A percentile compares a stretch with the other conserved stretches of the same genome.
These are phyloP conservation scores for Butyriboletus loyo DNA, from an alignment of 768 basidiomycete species.

Conservation along the genomic window DNA sequence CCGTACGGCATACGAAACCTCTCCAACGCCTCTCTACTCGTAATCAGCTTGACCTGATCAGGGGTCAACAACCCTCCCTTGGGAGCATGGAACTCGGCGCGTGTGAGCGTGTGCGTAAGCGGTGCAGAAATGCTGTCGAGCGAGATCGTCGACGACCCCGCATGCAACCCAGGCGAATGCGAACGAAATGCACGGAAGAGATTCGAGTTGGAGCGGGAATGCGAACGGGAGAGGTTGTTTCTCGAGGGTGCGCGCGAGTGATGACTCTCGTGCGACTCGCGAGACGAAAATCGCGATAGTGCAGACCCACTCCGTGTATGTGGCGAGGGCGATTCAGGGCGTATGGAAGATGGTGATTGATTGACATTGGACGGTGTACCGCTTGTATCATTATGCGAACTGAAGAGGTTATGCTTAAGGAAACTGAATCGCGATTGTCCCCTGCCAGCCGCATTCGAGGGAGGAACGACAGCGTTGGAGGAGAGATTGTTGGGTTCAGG, in stretches of 20 bases:
- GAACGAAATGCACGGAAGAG: constrained; percentile 39
- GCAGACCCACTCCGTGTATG: constrained; percentile 18
- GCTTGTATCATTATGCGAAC: constrained; percentile 23
- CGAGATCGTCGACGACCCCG: constrained; percentile 68
- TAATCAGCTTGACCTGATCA: constrained; percentile 64
- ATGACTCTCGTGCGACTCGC: constrained; percentile 20
- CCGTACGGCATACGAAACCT: constrained; percentile 78
- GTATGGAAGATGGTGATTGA: constrained; percentile 7
- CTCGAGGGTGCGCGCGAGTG: constrained; percentile 25
- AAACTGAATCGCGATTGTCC: constrained; percentile 48
- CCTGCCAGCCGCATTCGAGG: not conserved
- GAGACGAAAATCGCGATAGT: constrained; percentile 21
- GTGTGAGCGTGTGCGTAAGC: constrained; percentile 66
- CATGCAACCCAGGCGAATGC: constrained; percentile 35
- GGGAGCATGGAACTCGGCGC: constrained; percentile 68
- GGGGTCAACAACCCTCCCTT: constrained; percentile 40
- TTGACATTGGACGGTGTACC: constrained; percentile 16
- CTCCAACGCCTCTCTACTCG: constrained; percentile 61
- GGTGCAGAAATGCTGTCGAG: constrained; percentile 74
- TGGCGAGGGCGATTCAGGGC: constrained; percentile 17
- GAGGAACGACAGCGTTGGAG: not conserved
- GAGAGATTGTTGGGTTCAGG: constrained; percentile 13
- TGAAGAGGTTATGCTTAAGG: constrained; percentile 38
- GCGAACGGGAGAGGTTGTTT: constrained; percentile 33
- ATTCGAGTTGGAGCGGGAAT: constrained; percentile 35